phyloP scores from a whole-genome alignment of 176 grass and related monocot species.

The Carex kokanica region DNA sequence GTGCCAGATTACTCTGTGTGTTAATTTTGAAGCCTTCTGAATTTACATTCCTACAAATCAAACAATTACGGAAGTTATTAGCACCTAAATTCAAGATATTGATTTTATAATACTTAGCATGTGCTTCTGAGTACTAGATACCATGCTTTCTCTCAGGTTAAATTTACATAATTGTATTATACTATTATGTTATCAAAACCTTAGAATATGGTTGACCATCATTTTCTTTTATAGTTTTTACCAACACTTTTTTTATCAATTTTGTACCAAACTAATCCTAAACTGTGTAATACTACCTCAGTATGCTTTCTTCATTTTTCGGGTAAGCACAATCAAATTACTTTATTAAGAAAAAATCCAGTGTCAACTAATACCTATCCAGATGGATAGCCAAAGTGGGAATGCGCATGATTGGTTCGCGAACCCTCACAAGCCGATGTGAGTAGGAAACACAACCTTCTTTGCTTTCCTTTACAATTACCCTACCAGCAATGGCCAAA shows the following conservation, averaged over 20 bases:
- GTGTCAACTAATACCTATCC: constrained; percentile 44
- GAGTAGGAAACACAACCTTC: constrained; percentile 45
- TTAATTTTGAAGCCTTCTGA: constrained; percentile 86
- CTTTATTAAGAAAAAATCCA: not conserved
- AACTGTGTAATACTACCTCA: not conserved
- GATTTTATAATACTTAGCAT: not conserved
- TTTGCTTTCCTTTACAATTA: constrained; percentile 58
- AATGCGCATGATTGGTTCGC: constrained; percentile 79
- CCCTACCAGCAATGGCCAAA: constrained; percentile 79
- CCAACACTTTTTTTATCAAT: constrained; percentile 6
- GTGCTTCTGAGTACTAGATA: not conserved
- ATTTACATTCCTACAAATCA: constrained; percentile 44
- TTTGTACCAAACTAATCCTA: not conserved
- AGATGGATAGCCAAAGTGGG: constrained; percentile 91
- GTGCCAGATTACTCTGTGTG: constrained; percentile 78
- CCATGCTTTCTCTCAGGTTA: not conserved
- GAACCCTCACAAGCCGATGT: constrained; percentile 70
- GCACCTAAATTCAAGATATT: not conserved
- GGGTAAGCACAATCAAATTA: constrained; percentile 14
- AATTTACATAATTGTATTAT: constrained; percentile 1
- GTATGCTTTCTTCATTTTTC: not conserved
- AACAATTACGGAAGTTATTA: constrained; percentile 2
- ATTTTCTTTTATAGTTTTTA: not conserved
- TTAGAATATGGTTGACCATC: not conserved
- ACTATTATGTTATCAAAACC: not conserved